Base-by-base conservation (phyloP, 1,284 basidiomycete species). In the Caloboletus inedulis region DNA sequence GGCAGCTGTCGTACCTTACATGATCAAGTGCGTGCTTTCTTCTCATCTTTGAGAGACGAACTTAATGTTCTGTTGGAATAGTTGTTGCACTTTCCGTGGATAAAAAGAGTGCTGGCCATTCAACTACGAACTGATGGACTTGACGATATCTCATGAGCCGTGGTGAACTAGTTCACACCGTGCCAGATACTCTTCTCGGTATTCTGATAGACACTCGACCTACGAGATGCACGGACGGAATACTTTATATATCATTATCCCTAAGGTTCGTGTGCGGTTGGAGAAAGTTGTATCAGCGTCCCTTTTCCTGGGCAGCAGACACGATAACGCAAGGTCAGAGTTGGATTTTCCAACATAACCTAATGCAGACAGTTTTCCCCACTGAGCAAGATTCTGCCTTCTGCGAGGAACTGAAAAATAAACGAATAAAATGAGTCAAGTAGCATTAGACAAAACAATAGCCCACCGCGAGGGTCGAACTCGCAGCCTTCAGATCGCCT, bases 401-500 rank as follows among this genome's bases (percentile, higher is more conserved):
- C 5, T n/a, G 3, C 16, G n/a, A 42, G 18, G 27, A 30, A 12
- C 13, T 9, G 10, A 7, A 9, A 27, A 35, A 21, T 16, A 9
- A 33, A 7, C 10, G n/a, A 23, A 21, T 16, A 23, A 44, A 19
- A 23, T 1, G 3, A 3, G 13, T 13, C 4, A 9, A 19, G 7
- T 19, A 5, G 12, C 4, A 19, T 19, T 10, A 19, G 42, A 25
- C 7, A 42, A 42, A 42, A 42, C 19, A 4, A 44, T 85, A 88
- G 86, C 84, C 86, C 86, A 89, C 85, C 85, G 86, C 84, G 86
- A 88, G 87, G 85, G 85, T 89, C 87, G 86, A 89, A 89, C 86
- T 87, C 84, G 84, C 87, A 89, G 85, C 86, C 86, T 88, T 89
- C 87, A 86, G 84, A 86, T 84, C 59, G 61, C 68, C 64, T 64